Conservation (phyloP, 148 eudicot species). For the Rhododendron simsii region DNA sequence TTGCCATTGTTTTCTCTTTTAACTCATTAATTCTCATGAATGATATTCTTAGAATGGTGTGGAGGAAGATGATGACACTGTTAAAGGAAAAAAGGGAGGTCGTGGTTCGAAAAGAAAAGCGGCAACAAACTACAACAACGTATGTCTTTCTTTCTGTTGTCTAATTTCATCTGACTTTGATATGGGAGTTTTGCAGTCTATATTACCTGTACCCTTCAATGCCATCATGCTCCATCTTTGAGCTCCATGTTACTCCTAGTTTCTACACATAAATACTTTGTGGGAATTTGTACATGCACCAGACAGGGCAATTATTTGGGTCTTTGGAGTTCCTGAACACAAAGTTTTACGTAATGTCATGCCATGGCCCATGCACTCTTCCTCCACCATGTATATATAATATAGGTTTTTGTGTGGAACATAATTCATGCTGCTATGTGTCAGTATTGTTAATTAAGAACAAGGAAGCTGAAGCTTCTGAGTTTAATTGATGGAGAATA, state of each 20-base stretch:
- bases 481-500: neutral
- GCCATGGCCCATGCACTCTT: slow-evolving; percentile 1
- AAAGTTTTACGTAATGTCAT: neutral
- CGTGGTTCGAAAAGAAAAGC: slow-evolving; percentile 73
- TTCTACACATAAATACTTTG: neutral
- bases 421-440: neutral
- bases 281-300: neutral
- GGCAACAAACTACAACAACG: slow-evolving; percentile 50
- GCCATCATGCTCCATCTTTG: neutral
- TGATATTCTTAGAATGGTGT: slow-evolving; percentile 50
- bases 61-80: slow-evolving; percentile 44
- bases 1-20: neutral
- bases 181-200: neutral
- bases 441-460: neutral
- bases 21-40: neutral
- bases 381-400: neutral
- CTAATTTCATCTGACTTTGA: neutral
- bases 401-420: neutral
- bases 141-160: slow-evolving; percentile 24
- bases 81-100: slow-evolving; percentile 54
- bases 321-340: neutral
- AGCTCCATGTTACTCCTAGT: neutral
- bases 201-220: neutral
- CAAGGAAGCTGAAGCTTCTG: neutral
- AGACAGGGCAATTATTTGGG: neutral